Percentiles rank a stretch among this genome's conserved stretches.
Evolutionary conservation across 345 rosid genomes (phyloP).

Genomic region (Arabis alpina): DNA sequence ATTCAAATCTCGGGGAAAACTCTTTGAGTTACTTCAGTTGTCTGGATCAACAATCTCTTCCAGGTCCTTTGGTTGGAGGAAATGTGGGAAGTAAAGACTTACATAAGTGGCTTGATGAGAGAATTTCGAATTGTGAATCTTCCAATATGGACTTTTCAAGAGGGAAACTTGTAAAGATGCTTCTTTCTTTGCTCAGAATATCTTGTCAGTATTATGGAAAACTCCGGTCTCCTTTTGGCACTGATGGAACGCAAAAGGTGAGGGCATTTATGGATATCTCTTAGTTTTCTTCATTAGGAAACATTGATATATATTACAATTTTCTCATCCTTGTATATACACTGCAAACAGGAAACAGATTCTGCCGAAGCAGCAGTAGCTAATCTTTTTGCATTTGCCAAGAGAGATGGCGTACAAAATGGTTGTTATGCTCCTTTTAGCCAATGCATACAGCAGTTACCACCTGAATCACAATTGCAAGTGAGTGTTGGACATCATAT

Average conservation of each 20-base stretch:
- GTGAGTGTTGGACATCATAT: conserved; percentile 47
- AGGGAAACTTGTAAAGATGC: conserved; percentile 67
- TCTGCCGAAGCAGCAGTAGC: conserved; percentile 93
- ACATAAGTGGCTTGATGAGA: conserved; percentile 95
- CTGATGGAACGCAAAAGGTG: conserved; percentile 71
- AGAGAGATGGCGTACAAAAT: conserved; percentile 60
- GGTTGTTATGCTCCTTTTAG: conserved; percentile 55
- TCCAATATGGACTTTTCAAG: conserved; percentile 58
- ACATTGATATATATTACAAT: conserved; percentile 3
- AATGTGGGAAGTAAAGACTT: conserved; percentile 87
- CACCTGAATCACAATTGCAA: conserved; percentile 85
- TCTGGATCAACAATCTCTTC: conserved; percentile 76
- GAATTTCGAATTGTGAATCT: conserved; percentile 67
- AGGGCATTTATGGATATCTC: conserved; percentile 23
- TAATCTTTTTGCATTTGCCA: conserved; percentile 82
- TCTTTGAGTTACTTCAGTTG: conserved; percentile 65
- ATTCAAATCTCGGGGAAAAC: conserved; percentile 48
- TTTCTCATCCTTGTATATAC: conserved; percentile 20
- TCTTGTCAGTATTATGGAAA: conserved; percentile 96
- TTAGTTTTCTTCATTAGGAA: conserved; percentile 15
- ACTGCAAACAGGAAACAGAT: conserved; percentile 68
- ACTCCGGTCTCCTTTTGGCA: conserved; percentile 91
- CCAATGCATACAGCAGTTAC: conserved; percentile 81
- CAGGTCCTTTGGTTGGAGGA: conserved; percentile 97
- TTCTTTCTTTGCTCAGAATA: conserved; percentile 85